Conservation (phyloP, 768 basidiomycete genomes). For the Leucocoprinus sp. region DNA sequence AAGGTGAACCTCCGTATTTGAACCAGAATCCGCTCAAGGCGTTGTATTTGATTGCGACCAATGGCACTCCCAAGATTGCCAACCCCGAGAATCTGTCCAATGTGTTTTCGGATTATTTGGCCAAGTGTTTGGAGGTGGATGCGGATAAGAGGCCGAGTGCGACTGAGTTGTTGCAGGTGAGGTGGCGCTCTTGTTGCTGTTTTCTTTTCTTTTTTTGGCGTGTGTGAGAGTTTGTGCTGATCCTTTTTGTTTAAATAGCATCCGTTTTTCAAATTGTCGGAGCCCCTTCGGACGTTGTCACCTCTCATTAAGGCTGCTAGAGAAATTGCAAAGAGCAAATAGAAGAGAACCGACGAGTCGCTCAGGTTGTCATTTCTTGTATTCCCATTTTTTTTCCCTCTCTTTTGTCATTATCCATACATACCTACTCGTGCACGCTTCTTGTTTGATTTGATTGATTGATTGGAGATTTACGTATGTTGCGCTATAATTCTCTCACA, state of each 20-base stretch:
- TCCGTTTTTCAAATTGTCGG: constrained; percentile 81
- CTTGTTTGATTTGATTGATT: too few species aligned
- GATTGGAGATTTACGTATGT: too few species aligned
- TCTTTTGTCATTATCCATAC: background rate
- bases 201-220: background rate
- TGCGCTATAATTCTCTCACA: too few species aligned
- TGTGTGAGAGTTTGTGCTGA: too few species aligned
- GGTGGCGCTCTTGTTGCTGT: constrained; percentile 17
- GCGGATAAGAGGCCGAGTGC: constrained; percentile 90
- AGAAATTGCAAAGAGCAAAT: constrained; percentile 68
- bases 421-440: background rate
- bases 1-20: constrained; percentile 93
- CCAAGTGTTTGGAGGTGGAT: constrained; percentile 86
- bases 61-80: constrained; percentile 93
- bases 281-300: constrained; percentile 78
- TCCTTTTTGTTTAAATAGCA: constrained; percentile 37
- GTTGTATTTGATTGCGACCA: constrained; percentile 95
- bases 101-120: constrained; percentile 84
- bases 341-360: constrained; percentile 7
- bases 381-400: background rate
- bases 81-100: constrained; percentile 71
- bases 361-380: background rate
- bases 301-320: constrained; percentile 90
- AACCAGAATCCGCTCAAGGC: constrained; percentile 97
- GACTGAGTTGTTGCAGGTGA: constrained; percentile 67